Percentiles rank a stretch among this genome's conserved stretches.
Conservation (phyloP, 1,284 basidiomycete genomes). For the Xanthoconium separans region DNA sequence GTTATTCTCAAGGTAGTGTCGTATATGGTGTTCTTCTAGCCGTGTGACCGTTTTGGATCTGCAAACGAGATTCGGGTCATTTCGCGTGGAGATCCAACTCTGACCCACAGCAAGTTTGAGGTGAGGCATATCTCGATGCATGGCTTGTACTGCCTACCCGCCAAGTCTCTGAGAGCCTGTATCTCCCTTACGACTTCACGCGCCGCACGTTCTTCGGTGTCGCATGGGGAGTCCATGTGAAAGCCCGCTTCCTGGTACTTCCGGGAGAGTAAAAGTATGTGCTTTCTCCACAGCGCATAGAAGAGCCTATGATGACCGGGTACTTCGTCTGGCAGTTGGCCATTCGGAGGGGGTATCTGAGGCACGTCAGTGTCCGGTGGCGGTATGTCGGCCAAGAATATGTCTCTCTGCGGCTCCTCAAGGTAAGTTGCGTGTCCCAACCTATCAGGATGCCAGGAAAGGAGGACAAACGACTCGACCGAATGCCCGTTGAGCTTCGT, state of each 20-base stretch:
- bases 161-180: slow-evolving; percentile 15
- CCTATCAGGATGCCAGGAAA: slow-evolving; percentile 65
- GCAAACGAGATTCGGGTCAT: background rate
- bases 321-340: slow-evolving; percentile 15
- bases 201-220: slow-evolving; percentile 19
- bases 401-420: slow-evolving; percentile 53
- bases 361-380: slow-evolving; percentile 14
- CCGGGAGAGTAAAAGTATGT: slow-evolving; percentile 24
- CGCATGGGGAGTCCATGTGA: slow-evolving; percentile 6
- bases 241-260: slow-evolving; percentile 15
- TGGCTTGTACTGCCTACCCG: slow-evolving; percentile 42
- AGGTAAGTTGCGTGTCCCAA: slow-evolving; percentile 84
- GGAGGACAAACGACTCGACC: slow-evolving; percentile 61
- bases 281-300: slow-evolving; percentile 25
- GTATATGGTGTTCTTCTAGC: slow-evolving; percentile 71
- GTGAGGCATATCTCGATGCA: slow-evolving; percentile 80
- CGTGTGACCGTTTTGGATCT: slow-evolving; percentile 69
- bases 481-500: slow-evolving; percentile 43
- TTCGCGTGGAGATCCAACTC: background rate
- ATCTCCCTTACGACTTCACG: slow-evolving; percentile 30
- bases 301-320: slow-evolving; percentile 27
- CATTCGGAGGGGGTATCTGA: slow-evolving; percentile 22
- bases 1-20: slow-evolving; percentile 58
- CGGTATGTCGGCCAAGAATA: slow-evolving; percentile 46
- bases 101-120: slow-evolving; percentile 71